Evolutionary conservation across 345 rosid species (phyloP).

Genomic region (Pistacia vera): DNA sequence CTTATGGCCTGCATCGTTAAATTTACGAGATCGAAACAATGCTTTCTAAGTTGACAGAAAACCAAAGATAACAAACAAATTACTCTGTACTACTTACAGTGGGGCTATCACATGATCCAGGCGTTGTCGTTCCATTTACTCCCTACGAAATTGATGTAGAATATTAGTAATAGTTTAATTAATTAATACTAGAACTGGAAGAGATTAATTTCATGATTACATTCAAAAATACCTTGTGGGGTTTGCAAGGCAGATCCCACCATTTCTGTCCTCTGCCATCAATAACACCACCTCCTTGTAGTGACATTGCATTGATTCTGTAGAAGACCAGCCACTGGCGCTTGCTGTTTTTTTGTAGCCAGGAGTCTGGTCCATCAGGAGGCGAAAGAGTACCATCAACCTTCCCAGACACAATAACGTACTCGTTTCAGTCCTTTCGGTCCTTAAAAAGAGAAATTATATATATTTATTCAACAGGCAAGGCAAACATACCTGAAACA

Average conservation of each 20-base stretch:
- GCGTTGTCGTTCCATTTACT: slow-evolving; percentile 59
- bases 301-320: slow-evolving; percentile 65
- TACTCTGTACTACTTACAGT: slow-evolving; percentile 47
- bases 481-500: slow-evolving; percentile 55
- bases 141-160: slow-evolving; percentile 39
- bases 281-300: slow-evolving; percentile 82
- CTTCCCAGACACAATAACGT: slow-evolving; percentile 12
- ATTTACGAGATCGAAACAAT: neutral
- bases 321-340: slow-evolving; percentile 95
- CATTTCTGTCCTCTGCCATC: slow-evolving; percentile 94
- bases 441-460: neutral
- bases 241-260: slow-evolving; percentile 99
- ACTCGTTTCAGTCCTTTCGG: neutral
- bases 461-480: neutral
- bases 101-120: slow-evolving; percentile 95
- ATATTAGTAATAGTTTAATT: neutral
- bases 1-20: slow-evolving; percentile 44
- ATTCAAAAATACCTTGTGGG: slow-evolving; percentile 67
- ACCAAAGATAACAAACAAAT: neutral
- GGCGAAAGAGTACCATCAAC: slow-evolving; percentile 66
- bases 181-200: neutral
- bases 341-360: slow-evolving; percentile 75
- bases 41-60: neutral
- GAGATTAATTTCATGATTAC: neutral
- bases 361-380: slow-evolving; percentile 73